Percentiles rank a stretch among this genome's conserved stretches.
phyloP scores from a whole-genome alignment of 2,329 filamentous ascomycete genomes.

The Ophiostoma sp. region DNA sequence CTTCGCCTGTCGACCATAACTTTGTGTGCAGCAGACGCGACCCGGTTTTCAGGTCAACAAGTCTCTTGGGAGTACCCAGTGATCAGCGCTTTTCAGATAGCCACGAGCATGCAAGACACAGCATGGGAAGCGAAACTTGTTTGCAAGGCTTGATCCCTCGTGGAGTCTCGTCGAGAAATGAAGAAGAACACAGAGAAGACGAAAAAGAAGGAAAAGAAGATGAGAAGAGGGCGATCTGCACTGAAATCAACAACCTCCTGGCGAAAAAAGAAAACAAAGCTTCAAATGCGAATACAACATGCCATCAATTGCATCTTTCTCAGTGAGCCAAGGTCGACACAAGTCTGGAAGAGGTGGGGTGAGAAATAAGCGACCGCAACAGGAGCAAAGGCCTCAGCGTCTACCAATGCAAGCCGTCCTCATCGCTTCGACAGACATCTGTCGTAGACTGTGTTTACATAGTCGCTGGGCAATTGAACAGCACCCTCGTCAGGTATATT shows the following conservation, averaged over 20 bases:
- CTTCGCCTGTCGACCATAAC: neutral
- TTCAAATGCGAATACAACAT: neutral
- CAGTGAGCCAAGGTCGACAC: neutral
- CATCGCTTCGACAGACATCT: no score
- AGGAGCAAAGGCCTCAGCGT: no score
- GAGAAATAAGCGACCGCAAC: neutral
- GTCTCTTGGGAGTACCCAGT: neutral
- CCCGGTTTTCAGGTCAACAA: neutral
- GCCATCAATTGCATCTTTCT: neutral
- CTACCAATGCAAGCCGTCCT: no score
- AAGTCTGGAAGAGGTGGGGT: neutral
- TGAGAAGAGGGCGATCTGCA: neutral
- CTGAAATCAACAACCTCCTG: neutral
- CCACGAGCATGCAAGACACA: conserved; percentile 11
- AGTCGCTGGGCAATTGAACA: no score
- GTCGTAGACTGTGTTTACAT: no score
- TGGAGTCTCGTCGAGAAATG: neutral
- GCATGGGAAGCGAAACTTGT: neutral
- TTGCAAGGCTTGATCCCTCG: neutral
- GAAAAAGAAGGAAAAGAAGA: neutral
- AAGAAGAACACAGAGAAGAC: neutral
- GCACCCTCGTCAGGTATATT: no score
- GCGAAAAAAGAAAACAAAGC: neutral
- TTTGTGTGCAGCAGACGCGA: neutral
- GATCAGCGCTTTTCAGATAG: neutral